Conservation (phyloP, 768 basidiomycete genomes). For the Pholiota microspora region DNA sequence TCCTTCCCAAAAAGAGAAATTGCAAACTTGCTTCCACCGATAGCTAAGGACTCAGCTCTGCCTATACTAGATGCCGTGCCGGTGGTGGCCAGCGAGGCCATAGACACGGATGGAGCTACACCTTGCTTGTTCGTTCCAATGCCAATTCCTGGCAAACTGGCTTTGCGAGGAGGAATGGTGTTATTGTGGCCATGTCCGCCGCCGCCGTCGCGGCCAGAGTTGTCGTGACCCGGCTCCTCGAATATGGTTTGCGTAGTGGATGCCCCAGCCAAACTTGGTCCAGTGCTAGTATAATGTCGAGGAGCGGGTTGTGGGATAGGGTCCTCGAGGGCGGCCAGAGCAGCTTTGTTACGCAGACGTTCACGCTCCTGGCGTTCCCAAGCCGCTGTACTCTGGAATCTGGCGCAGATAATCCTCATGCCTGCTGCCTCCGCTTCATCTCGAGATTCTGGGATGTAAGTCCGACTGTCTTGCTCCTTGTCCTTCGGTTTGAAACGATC, state of each 20-base stretch:
- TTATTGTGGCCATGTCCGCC: background rate
- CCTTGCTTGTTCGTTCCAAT: background rate
- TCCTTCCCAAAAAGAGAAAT: conserved; percentile 12
- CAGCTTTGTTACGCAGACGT: background rate
- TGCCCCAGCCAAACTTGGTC: conserved; percentile 16
- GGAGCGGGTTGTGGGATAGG: background rate
- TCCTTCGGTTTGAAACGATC: conserved; percentile 1
- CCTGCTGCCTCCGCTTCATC: conserved; percentile 27
- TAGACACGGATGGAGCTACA: background rate
- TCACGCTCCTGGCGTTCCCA: conserved; percentile 4
- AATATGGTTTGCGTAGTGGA: background rate
- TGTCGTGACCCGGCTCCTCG: background rate
- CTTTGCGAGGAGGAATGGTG: conserved; percentile 6
- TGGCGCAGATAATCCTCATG: conserved; percentile 40
- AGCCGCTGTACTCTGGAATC: conserved; percentile 25
- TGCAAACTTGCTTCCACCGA: conserved; percentile 9
- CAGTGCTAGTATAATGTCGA: conserved; percentile 16
- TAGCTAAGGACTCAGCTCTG: background rate
- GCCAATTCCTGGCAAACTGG: conserved; percentile 8
- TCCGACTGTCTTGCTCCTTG: background rate
- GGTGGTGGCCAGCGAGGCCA: background rate
- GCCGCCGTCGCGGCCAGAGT: background rate
- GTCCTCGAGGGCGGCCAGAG: background rate
- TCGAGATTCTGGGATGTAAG: conserved; percentile 22
- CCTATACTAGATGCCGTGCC: background rate